Evolutionary conservation across 2,329 filamentous ascomycete species (phyloP).

Genomic region (Trichoderma atrobrunneum): DNA sequence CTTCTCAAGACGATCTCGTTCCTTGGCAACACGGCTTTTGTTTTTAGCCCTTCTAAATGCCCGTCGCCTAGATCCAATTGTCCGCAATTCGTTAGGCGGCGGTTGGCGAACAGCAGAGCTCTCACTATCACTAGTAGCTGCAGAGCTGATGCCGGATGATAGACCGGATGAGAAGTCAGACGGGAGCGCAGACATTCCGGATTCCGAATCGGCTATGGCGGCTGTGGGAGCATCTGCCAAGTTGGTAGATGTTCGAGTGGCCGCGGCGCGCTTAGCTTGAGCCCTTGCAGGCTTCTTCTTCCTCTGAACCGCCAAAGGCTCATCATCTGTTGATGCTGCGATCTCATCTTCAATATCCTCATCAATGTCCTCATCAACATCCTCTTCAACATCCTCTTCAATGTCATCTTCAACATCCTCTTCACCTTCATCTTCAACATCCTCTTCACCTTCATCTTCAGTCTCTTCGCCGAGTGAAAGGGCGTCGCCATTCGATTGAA

Average conservation of each 20-base stretch:
- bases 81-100: neutral
- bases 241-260: neutral
- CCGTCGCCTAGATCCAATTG: constrained; percentile 29
- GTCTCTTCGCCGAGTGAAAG: neutral
- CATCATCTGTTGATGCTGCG: constrained; percentile 29
- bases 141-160: constrained; percentile 15
- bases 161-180: neutral
- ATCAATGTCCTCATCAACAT: neutral
- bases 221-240: neutral
- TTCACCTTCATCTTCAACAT: constrained; percentile 13
- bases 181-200: neutral
- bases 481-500: constrained; percentile 19
- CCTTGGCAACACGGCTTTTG: constrained; percentile 33
- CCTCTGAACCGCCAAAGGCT: constrained; percentile 27
- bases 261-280: neutral
- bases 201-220: neutral
- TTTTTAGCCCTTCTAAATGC: constrained; percentile 32
- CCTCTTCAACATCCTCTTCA: constrained; percentile 10
- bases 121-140: constrained; percentile 27
- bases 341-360: constrained; percentile 12
- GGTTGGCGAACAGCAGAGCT: neutral
- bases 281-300: neutral
- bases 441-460: constrained; percentile 15
- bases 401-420: constrained; percentile 15
- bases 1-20: constrained; percentile 67